A percentile compares a stretch with the other conserved stretches of the same genome.
These are phyloP conservation scores for Plasmodium gonderi DNA, from an alignment of 169 alveolate genomes.

Conservation along the genomic window DNA sequence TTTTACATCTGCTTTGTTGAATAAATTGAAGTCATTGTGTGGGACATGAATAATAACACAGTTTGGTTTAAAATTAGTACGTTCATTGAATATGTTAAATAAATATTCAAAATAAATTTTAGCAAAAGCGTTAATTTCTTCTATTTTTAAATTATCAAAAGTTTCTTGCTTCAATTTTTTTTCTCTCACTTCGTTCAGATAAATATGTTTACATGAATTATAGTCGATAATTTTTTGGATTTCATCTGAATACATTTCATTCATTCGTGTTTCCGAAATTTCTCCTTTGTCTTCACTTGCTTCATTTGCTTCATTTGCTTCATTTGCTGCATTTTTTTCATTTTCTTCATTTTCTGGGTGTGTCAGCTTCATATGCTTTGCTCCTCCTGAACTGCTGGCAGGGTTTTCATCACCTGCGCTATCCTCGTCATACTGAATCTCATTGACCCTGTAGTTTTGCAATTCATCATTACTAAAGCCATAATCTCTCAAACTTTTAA, in stretches of 20 bases:
- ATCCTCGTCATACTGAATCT: constrained; percentile 23
- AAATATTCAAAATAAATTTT: constrained; percentile 53
- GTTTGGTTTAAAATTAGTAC: constrained; percentile 48
- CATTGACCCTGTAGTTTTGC: constrained; percentile 42
- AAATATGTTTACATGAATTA: constrained; percentile 42
- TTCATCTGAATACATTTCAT: constrained; percentile 69
- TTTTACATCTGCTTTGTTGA: constrained; percentile 14
- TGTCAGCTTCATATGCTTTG: constrained; percentile 42
- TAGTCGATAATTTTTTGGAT: constrained; percentile 71
- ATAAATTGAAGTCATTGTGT: neutral
- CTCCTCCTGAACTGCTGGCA: neutral
- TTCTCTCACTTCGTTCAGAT: constrained; percentile 67
- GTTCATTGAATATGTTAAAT: constrained; percentile 48
- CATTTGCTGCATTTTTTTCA: constrained; percentile 30
- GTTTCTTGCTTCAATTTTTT: constrained; percentile 43
- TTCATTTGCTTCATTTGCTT: constrained; percentile 35
- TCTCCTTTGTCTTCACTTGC: constrained; percentile 18
- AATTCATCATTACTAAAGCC: constrained; percentile 60
- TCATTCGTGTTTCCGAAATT: constrained; percentile 44
- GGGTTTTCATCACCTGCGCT: neutral
- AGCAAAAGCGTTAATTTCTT: constrained; percentile 60
- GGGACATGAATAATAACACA: constrained; percentile 71
- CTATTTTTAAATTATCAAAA: constrained; percentile 36
- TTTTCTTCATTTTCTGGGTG: constrained; percentile 48
- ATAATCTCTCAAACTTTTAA: constrained; percentile 30